Base-by-base conservation (phyloP, 768 basidiomycete genomes). In the Phanerochaete carnosa region DNA sequence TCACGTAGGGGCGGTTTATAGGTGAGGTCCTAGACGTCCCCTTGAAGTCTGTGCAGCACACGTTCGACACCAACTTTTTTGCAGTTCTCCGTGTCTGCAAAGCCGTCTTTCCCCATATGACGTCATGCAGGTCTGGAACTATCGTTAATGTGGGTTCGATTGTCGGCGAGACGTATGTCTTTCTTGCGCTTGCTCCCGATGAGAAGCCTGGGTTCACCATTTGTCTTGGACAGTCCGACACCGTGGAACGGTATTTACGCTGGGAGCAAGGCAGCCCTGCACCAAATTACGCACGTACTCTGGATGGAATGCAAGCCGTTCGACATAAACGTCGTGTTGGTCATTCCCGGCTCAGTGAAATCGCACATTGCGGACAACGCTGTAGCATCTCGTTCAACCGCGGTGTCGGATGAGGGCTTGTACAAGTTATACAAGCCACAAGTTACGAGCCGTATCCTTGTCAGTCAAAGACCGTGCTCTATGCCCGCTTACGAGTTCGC, bases 71-170 rank as follows among this genome's bases (percentile, higher is more conserved):
- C n/a, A n/a, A n/a, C n/a, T n/a, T n/a, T n/a, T n/a, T 83, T 67
- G 75, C 83, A 22, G 74, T 84, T n/a, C 68, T 92, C 3, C 82
- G 88, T 15, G 69, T 89, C 35, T 78, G 82, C 30, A 82, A 84
- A 60, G 80, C 83, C 0, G 86, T 86, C 26, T 77, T 88, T 32
- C 91, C 89, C 1, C 77, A 85, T 66, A 93, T 93, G 92, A 85
- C 88, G 1, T 70, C 80, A 57, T 80, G 80, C 52, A 77, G 75
- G 60, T 74, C 75, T 46, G 92, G 92, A 0, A 72, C 86, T 25
- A 83, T 94, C 58, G 79, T 94, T 37, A 93, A 90, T 62, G 80
- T 92, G 26, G 89, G 90, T 12, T 91, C 89, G 2, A 69, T 92
- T 54, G 81, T 78, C 32, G 90, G 83, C 3, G 77, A 84, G 29